Conservation (phyloP, 352 stramenopile genomes). For the Phytophthora kernoviae region DNA sequence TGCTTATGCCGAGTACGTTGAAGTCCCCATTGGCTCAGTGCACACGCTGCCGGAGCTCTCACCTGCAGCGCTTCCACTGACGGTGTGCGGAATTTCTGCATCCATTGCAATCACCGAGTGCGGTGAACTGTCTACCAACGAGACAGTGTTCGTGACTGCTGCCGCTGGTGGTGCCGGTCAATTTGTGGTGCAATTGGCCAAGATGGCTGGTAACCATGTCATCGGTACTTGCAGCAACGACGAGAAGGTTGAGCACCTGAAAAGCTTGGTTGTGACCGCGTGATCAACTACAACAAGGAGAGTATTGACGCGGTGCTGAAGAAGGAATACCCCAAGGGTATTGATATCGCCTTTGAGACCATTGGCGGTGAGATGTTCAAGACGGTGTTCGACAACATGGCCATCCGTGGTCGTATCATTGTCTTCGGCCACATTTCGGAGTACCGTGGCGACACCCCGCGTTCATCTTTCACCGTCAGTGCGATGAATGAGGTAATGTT, state of each 20-base stretch:
- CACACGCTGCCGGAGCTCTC: constrained; percentile 35
- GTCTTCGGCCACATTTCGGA: constrained; percentile 49
- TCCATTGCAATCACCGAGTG: constrained; percentile 54
- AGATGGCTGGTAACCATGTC: constrained; percentile 74
- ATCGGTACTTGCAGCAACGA: constrained; percentile 80
- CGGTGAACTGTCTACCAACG: constrained; percentile 49
- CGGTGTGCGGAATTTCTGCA: constrained; percentile 49
- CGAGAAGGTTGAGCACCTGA: constrained; percentile 78
- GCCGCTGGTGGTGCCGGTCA: constrained; percentile 75
- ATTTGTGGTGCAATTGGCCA: constrained; percentile 82
- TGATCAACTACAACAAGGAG: constrained; percentile 84
- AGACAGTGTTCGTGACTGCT: constrained; percentile 61
- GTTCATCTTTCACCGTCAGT: constrained; percentile 28
- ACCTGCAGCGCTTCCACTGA: constrained; percentile 35
- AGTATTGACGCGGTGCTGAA: constrained; percentile 32
- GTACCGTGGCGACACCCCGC: constrained; percentile 32
- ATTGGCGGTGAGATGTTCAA: constrained; percentile 42
- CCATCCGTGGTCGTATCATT: constrained; percentile 44
- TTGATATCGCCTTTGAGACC: constrained; percentile 39
- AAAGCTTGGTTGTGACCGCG: constrained; percentile 59
- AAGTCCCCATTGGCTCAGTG: constrained; percentile 34
- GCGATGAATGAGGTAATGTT: constrained; percentile 35
- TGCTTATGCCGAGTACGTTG: constrained; percentile 46
- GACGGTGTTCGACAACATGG: constrained; percentile 48
- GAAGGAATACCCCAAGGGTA: constrained; percentile 34